A percentile compares a stretch with the other conserved stretches of the same genome.
Conservation (phyloP, 257 asterid genomes). For the Solanum commersonii region DNA sequence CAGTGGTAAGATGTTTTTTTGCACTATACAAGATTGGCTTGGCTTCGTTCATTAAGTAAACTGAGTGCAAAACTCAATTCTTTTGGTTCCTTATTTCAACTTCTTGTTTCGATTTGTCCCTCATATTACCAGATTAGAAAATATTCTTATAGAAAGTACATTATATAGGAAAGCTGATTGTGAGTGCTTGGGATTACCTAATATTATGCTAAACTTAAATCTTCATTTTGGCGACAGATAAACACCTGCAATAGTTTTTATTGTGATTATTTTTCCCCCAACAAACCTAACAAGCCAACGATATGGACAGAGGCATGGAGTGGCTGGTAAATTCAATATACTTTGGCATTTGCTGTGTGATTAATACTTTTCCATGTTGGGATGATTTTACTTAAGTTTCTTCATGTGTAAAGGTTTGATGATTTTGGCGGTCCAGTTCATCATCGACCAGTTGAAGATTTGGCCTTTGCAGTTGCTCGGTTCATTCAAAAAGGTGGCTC, state of each 20-base stretch:
- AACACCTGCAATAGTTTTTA: constrained; percentile 94
- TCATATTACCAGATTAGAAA: background rate
- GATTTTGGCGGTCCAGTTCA: constrained; percentile 80
- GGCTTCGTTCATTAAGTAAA: background rate
- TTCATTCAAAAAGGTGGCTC: constrained; percentile 97
- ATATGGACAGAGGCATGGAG: constrained; percentile 99
- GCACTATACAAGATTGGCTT: background rate
- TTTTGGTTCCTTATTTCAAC: background rate
- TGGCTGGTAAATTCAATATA: constrained; percentile 60
- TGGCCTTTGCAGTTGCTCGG: constrained; percentile 89
- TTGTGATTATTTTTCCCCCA: constrained; percentile 84
- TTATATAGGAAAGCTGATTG: background rate
- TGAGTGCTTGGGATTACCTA: background rate
- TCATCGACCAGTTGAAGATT: constrained; percentile 92
- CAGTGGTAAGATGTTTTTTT: constrained; percentile 50
- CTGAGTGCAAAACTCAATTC: background rate
- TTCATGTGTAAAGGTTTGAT: constrained; percentile 55
- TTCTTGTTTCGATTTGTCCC: background rate
- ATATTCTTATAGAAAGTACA: background rate
- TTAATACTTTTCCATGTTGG: background rate
- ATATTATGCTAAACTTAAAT: background rate
- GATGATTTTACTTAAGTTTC: background rate
- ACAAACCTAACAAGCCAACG: constrained; percentile 82
- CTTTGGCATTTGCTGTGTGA: background rate
- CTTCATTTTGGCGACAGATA: constrained; percentile 41